These are phyloP conservation scores for Populus hybrid DNA, from an alignment of 441 rosid species.

Conservation along the genomic window DNA sequence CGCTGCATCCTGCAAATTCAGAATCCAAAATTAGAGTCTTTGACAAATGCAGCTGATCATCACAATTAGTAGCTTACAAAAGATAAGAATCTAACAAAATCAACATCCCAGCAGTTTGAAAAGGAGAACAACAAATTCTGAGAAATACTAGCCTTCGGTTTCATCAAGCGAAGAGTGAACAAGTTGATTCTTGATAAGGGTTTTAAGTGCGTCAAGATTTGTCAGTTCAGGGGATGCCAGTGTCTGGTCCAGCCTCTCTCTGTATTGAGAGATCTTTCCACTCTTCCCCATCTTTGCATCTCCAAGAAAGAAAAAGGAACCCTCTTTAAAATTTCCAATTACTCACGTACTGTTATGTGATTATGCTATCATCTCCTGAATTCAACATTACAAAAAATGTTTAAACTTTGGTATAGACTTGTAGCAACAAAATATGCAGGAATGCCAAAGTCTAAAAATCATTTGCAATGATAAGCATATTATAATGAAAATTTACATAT, in stretches of 20 bases:
- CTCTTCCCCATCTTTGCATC: conserved; percentile 52
- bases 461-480: conserved; percentile 3
- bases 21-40: conserved; percentile 12
- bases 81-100: background rate
- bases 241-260: conserved; percentile 74
- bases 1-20: conserved; percentile 47
- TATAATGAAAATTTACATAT: background rate
- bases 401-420: background rate
- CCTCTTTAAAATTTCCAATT: conserved; percentile 4
- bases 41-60: conserved; percentile 6
- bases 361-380: conserved; percentile 3
- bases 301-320: conserved; percentile 16
- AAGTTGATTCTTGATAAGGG: conserved; percentile 62
- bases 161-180: conserved; percentile 31
- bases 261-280: conserved; percentile 48
- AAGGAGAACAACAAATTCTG: background rate
- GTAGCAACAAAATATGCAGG: background rate
- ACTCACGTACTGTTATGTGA: background rate
- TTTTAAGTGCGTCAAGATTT: conserved; percentile 45
- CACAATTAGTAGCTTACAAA: background rate
- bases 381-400: background rate
- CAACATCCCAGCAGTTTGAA: conserved; percentile 1
- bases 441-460: background rate
- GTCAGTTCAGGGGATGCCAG: conserved; percentile 70
- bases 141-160: conserved; percentile 44